A percentile compares a stretch with the other conserved stretches of the same genome.
Evolutionary conservation across 495 filamentous ascomycete genomes (phyloP).

Genomic region (Sabuloglossum arenarium): DNA sequence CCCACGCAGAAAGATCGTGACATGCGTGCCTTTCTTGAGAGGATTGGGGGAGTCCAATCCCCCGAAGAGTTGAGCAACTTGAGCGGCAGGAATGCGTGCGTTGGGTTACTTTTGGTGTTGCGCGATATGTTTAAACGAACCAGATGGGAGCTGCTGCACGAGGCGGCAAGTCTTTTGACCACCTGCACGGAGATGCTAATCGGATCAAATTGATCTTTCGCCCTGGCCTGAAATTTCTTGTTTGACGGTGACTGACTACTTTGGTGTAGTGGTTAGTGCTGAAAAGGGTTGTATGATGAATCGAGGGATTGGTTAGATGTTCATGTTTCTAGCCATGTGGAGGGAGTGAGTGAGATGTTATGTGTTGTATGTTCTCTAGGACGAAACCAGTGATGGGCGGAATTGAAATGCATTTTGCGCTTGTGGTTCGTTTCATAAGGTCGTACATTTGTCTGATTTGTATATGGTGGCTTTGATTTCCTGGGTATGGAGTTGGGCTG

Average conservation of each 20-base stretch:
- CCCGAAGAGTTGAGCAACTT: constrained; percentile 64
- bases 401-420: background rate
- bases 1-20: constrained; percentile 45
- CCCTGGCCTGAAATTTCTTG: too few relatives aligned
- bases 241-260: background rate
- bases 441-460: background rate
- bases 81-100: constrained; percentile 59
- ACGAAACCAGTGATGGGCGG: too few relatives aligned
- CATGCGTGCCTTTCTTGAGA: constrained; percentile 59
- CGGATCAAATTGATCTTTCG: background rate
- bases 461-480: background rate
- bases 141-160: constrained; percentile 78
- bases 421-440: background rate
- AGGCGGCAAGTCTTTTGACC: constrained; percentile 56
- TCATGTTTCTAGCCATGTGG: too few relatives aligned
- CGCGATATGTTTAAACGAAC: constrained; percentile 62
- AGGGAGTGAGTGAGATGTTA: too few relatives aligned
- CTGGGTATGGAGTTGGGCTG: background rate
- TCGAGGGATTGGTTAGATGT: background rate
- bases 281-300: background rate
- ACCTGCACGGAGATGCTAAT: background rate
- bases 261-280: background rate
- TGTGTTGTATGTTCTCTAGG: too few relatives aligned
- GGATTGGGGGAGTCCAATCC: constrained; percentile 51
- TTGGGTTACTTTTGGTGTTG: constrained; percentile 65